Base-by-base conservation (phyloP, 148 eudicot genomes). In the Vaccinium vitisidaea region DNA sequence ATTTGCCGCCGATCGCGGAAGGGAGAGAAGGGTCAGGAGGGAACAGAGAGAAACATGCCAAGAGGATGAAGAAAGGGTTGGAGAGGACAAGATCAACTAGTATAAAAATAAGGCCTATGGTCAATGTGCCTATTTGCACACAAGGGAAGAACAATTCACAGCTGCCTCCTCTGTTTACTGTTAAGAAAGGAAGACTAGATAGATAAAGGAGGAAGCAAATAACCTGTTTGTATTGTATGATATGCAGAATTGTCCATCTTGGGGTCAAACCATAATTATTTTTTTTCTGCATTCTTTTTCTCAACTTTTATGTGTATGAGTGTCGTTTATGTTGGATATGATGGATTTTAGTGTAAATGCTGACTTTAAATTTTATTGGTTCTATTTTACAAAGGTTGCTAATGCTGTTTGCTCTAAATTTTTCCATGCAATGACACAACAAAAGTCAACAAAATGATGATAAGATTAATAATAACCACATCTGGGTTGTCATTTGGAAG, bases 71-170 rank as follows among this genome's bases (percentile, higher is more conserved):
- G 85, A 96, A 93, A 85, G 95, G 98, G 16, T 80, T 92, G 58
- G 98, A 96, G 78, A 93, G 98, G 83, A 91, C 98, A 9, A 94
- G 89, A 92, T 93, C 98, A 32, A 90, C 93, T 12, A 91, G 86
- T 15, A 82, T 94, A 83, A 93, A 93, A 79, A 88, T 96, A 77
- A 93, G 96, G 89, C 98, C 98, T 10, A 88, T 96, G 91, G 87
- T 96, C 50, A 96, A 93, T 89, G 93, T 96, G 9, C 98, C 98
- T 0, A 87, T 91, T 77, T 93, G 98, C 69, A 85, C 93, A 61
- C 94, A 89, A 55, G 89, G 82, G 61, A 90, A 88, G 77, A 85
- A 30, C 61, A 86, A 46, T 65, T 86, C 91, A 14, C 83, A 69
- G 74, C 30, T 92, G 63, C 94, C 98, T 53, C 94, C 98, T 73